Conservation (phyloP, 495 filamentous ascomycete species). For the Talaromyces stipitatus region DNA sequence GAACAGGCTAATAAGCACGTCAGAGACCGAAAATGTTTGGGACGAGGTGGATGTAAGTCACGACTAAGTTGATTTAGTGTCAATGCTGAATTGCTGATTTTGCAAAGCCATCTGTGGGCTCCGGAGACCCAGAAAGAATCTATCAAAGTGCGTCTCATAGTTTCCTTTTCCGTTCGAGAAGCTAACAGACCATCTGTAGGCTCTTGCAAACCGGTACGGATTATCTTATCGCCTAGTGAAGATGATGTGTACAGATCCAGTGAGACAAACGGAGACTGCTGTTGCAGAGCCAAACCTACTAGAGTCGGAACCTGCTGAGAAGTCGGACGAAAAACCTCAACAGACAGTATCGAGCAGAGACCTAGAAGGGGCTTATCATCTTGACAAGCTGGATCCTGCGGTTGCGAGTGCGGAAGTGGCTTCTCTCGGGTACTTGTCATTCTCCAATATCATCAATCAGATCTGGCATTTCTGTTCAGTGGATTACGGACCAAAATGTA, state of each 20-base stretch:
- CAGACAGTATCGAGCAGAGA: slow-evolving; percentile 13
- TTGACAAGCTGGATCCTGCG: slow-evolving; percentile 18
- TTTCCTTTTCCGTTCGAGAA: background rate
- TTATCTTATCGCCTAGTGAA: slow-evolving; percentile 61
- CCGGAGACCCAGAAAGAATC: slow-evolving; percentile 52
- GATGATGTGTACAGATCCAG: slow-evolving; percentile 55
- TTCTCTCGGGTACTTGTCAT: slow-evolving; percentile 25
- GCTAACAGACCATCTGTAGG: slow-evolving; percentile 6
- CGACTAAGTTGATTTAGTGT: background rate
- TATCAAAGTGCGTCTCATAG: slow-evolving; percentile 31
- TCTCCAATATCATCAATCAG: slow-evolving; percentile 46
- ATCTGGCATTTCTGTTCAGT: slow-evolving; percentile 61
- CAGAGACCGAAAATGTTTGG: slow-evolving; percentile 35
- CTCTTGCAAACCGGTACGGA: slow-evolving; percentile 50
- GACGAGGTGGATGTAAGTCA: slow-evolving; percentile 62
- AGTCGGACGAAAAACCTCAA: background rate
- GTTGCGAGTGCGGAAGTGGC: slow-evolving; percentile 17
- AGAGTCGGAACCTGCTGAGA: background rate
- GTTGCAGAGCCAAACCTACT: slow-evolving; percentile 3
- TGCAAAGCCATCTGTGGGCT: slow-evolving; percentile 61
- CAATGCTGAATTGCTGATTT: slow-evolving; percentile 5
- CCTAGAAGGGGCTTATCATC: slow-evolving; percentile 24
- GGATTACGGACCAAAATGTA: slow-evolving; percentile 52
- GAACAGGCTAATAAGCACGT: background rate
- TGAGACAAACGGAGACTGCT: slow-evolving; percentile 15